Evolutionary conservation across 371 early-diverging fungal genomes (phyloP), one percentile per base, ranked within the genome.

Genomic region (Phascolomyces articulosus): DNA sequence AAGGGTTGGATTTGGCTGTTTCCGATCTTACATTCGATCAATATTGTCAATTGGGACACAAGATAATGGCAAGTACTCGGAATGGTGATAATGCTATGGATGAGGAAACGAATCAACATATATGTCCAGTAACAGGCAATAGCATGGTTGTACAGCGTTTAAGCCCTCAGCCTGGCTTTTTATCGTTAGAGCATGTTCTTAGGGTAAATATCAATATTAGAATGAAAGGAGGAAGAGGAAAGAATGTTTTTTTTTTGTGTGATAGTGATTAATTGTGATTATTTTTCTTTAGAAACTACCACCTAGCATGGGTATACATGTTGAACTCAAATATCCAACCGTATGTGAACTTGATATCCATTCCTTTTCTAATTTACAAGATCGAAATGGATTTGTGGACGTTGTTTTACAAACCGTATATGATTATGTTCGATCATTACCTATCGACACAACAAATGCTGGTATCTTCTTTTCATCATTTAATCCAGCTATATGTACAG

Each of bases 401-500:
- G 80, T 87, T 0, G 85, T 95, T 34, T 85, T 96, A 8, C 87
- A 91, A 73, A 86, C 83, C 3, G 92, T 95, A 4, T 96, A 96
- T 68, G 84, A 85, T 61, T 79, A 85, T 58, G 82, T 77, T 0
- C 77, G 79, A 72, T 78, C 73, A 34, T 67, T 77, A 62, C 62
- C 74, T 10, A 56, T 74, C 11, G 69, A 71, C 56, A 73, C 69
- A 1, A 63, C 62, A 23, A 78, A 76, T 38, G 69, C 75, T 18
- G 72, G 72, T 57, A 64, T 82, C 21, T 79, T 97, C 73, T 96
- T 96, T 71, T 90, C 91, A 13, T 94, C 94, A 0, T 93, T 94
- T 78, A 94, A 94, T 72, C 94, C 96, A 16, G 78, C 87, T 18
- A 89, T 96, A 8, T 98, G 98, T 79, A 92, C 92, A 40, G 91